Base-by-base conservation (phyloP, 2,329 filamentous ascomycete genomes). In the Stachybotrys echinatus region DNA sequence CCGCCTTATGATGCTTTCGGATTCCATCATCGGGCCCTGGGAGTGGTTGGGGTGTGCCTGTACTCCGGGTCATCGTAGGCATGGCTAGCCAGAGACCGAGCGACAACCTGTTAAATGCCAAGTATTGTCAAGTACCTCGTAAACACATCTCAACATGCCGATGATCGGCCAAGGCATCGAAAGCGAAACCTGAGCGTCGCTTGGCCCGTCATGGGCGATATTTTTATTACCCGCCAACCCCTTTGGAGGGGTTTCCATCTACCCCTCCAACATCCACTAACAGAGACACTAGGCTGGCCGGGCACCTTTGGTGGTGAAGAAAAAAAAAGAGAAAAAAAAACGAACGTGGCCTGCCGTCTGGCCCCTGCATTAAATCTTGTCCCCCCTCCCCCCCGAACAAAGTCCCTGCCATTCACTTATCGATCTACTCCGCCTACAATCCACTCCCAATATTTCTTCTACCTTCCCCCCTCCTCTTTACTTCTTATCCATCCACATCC, bases 361-460 rank as follows among this genome's bases (percentile, higher is more conserved):
- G 10, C 10, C 27, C 27, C 27, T 34, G 27, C 27, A 34, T 34
- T 34, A 34, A 34, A n/a, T n/a, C n/a, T n/a, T n/a, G n/a, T n/a
- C n/a, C n/a, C n/a, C n/a, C n/a, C n/a, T n/a, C n/a, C n/a, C 27
- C 27, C 27, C 27, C 27, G 10, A 34, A 34, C 27, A 5, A n/a
- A n/a, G 27, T 34, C 14, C 10, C 27, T 54, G 52, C 54, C 12
- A 22, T 40, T 52, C 50, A 56, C 59, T 56, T 61, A 65, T 63
- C 62, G 27, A 34, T 34, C 27, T 34, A 34, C 27, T 34, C 27
- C 27, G 27, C 27, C 14, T 34, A 8, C 27, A 34, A 14, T 34
- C 27, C 27, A 34, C 53, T 55, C 54, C 58, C 54, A 54, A 63
- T 55, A 58, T 60, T 51, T 58, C 54, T 48, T 54, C 59, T 59